Percentiles rank a stretch among this genome's conserved stretches.
Conservation (phyloP, 2,329 filamentous ascomycete genomes). For the Coniella lustricola region DNA sequence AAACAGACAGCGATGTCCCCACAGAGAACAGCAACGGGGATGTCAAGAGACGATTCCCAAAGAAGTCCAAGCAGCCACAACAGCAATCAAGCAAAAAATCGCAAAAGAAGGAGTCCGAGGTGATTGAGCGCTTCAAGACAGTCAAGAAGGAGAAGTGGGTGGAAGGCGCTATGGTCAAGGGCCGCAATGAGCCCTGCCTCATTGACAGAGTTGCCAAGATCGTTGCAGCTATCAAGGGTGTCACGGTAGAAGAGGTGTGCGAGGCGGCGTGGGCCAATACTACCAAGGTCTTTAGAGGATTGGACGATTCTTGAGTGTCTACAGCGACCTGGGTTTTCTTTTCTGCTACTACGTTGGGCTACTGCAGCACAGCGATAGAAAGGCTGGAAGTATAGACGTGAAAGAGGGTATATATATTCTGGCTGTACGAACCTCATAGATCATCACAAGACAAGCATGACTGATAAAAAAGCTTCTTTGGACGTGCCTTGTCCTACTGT, state of each 20-base stretch:
- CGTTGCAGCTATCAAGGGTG: slow-evolving; percentile 76
- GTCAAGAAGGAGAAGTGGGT: slow-evolving; percentile 97
- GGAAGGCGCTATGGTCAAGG: slow-evolving; percentile 84
- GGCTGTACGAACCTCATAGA: background rate
- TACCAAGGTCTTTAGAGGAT: slow-evolving; percentile 61
- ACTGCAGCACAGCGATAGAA: too few species aligned
- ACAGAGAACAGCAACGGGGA: slow-evolving; percentile 11
- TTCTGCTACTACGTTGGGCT: too few species aligned
- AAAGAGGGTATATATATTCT: slow-evolving; percentile 15
- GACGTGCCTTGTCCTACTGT: slow-evolving; percentile 9
- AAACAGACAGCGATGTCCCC: background rate
- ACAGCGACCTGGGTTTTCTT: slow-evolving; percentile 20
- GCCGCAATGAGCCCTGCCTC: slow-evolving; percentile 84
- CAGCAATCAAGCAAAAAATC: slow-evolving; percentile 35
- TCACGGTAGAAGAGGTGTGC: slow-evolving; percentile 73
- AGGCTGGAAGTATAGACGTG: slow-evolving; percentile 1
- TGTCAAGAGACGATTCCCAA: slow-evolving; percentile 4
- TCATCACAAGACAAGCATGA: background rate
- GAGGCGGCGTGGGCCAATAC: slow-evolving; percentile 84
- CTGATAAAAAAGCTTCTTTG: background rate
- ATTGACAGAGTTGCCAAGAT: slow-evolving; percentile 85
- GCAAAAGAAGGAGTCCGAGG: slow-evolving; percentile 56
- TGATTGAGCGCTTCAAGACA: slow-evolving; percentile 66
- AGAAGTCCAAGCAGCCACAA: slow-evolving; percentile 25
- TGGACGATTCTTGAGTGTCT: slow-evolving; percentile 39